Conservation (phyloP, 129 eudicot genomes). For the Escallonia herrerae region DNA sequence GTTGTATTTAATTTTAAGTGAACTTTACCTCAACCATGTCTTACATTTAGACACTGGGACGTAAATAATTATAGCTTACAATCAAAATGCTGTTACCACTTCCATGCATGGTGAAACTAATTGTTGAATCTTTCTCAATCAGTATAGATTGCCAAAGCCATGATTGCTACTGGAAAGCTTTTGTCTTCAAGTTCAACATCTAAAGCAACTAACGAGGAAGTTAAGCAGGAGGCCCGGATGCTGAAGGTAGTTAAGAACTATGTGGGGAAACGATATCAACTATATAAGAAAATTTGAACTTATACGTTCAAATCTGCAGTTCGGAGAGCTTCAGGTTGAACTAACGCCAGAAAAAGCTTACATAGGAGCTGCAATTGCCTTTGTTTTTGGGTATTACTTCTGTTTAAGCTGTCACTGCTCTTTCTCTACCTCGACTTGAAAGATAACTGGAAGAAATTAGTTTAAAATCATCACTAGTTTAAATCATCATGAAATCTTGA, state of each 20-base stretch:
- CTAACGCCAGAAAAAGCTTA: conserved; percentile 78
- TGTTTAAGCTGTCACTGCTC: background rate
- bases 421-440: background rate
- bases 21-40: too few relatives aligned
- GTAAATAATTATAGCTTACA: too few relatives aligned
- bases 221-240: conserved; percentile 55
- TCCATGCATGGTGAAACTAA: conserved; percentile 4
- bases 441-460: background rate
- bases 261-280: background rate
- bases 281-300: conserved; percentile 1
- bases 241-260: conserved; percentile 46
- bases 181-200: conserved; percentile 44
- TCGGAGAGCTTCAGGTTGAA: conserved; percentile 89
- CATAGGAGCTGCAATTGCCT: conserved; percentile 66
- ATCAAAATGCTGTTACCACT: background rate
- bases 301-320: conserved; percentile 31
- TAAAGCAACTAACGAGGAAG: conserved; percentile 31
- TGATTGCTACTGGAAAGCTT: conserved; percentile 63
- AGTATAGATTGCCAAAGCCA: conserved; percentile 78
- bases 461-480: background rate
- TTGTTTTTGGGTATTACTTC: conserved; percentile 53
- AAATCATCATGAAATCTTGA: too few relatives aligned
- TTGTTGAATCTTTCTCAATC: conserved; percentile 10
- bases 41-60: too few relatives aligned
- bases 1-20: too few relatives aligned